Evolutionary conservation across 495 filamentous ascomycete species (phyloP).

Genomic region (Penicillium mononematosum): DNA sequence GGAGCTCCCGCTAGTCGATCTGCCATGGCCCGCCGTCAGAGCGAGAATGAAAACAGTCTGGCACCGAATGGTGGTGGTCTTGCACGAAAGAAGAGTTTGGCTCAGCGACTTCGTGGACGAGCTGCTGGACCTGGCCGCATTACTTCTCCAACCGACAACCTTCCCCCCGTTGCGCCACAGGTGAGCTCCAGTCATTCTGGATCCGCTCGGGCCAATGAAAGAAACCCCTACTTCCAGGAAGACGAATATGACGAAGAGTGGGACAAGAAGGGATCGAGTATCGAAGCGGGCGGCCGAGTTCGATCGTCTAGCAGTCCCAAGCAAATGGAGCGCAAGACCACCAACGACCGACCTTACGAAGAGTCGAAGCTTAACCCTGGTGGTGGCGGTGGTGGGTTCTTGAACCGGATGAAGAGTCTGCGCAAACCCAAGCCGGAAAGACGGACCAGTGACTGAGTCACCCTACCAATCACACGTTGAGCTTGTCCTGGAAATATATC

Average conservation of each 20-base stretch:
- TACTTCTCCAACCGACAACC: slow-evolving; percentile 46
- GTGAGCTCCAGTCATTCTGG: slow-evolving; percentile 33
- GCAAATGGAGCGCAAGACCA: slow-evolving; percentile 66
- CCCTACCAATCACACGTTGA: background rate
- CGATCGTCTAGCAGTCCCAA: slow-evolving; percentile 65
- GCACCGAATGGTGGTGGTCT: slow-evolving; percentile 65
- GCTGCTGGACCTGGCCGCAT: slow-evolving; percentile 44
- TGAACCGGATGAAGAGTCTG: slow-evolving; percentile 85
- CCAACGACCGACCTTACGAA: slow-evolving; percentile 58
- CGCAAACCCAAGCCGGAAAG: slow-evolving; percentile 57
- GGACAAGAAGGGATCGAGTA: slow-evolving; percentile 64
- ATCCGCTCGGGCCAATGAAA: slow-evolving; percentile 48
- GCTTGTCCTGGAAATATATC: background rate
- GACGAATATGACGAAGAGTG: slow-evolving; percentile 71
- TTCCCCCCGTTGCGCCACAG: slow-evolving; percentile 35
- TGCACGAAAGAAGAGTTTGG: slow-evolving; percentile 87
- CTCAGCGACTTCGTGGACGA: slow-evolving; percentile 73
- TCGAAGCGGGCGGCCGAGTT: slow-evolving; percentile 45
- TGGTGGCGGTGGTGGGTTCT: slow-evolving; percentile 59
- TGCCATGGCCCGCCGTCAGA: slow-evolving; percentile 76
- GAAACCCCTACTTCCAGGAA: slow-evolving; percentile 87
- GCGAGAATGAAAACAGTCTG: slow-evolving; percentile 54
- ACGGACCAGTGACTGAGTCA: slow-evolving; percentile 34
- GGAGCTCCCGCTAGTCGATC: slow-evolving; percentile 83
- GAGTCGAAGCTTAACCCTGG: slow-evolving; percentile 44